Evolutionary conservation across 441 rosid species (phyloP).

Genomic region (Erodium trifolium): DNA sequence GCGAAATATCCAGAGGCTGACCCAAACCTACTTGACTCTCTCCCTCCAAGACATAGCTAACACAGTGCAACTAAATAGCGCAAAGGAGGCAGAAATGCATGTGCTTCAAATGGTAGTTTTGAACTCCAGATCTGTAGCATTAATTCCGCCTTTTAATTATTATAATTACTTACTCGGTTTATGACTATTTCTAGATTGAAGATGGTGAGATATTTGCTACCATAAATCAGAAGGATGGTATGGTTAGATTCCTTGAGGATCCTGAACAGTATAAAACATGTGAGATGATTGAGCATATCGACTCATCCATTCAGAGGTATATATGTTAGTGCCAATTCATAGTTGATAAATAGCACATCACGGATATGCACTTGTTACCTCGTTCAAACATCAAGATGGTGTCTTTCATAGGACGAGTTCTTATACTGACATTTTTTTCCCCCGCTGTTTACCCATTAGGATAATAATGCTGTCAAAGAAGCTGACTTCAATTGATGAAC

Average conservation of each 20-base stretch:
- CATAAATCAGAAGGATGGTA: constrained; percentile 94
- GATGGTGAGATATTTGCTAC: constrained; percentile 93
- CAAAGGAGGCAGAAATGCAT: constrained; percentile 96
- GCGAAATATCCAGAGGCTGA: constrained; percentile 85
- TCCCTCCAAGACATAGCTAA: constrained; percentile 93
- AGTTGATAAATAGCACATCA: background rate
- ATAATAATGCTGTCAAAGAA: constrained; percentile 77
- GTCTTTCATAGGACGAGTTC: background rate
- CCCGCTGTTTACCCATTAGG: constrained; percentile 29
- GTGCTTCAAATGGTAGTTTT: constrained; percentile 88
- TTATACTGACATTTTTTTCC: background rate
- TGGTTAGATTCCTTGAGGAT: constrained; percentile 96
- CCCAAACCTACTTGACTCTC: constrained; percentile 87
- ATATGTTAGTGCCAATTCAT: constrained; percentile 8
- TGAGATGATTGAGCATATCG: constrained; percentile 75
- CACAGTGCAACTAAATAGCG: constrained; percentile 61
- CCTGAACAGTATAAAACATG: constrained; percentile 90
- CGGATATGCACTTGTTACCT: too few species aligned
- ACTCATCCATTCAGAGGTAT: constrained; percentile 86
- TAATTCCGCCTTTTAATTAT: background rate
- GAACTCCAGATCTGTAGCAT: background rate
- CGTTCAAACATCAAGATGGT: constrained; percentile 2
- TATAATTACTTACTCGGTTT: constrained; percentile 1
- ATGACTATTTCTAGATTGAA: constrained; percentile 53
- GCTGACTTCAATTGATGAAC: constrained; percentile 69